phyloP scores from a whole-genome alignment of 75 land plant genomes.

The Sequoia sempervirens region DNA sequence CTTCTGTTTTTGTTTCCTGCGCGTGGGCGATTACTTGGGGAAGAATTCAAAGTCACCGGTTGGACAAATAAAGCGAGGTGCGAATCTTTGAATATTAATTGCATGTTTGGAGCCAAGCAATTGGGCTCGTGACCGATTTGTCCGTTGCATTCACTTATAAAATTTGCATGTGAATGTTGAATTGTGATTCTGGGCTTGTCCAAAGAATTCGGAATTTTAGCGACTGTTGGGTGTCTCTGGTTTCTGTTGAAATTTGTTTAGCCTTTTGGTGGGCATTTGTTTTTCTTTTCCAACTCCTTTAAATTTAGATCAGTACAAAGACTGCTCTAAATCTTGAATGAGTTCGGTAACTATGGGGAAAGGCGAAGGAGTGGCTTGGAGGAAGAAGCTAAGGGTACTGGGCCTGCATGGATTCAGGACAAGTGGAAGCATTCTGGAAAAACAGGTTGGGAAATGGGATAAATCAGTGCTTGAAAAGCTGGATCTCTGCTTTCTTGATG shows the following conservation, averaged over 20 bases:
- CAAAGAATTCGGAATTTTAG: neutral
- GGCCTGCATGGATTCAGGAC: conserved; percentile 97
- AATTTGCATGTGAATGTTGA: neutral
- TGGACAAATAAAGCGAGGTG: no score
- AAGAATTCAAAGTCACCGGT: no score
- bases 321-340: neutral
- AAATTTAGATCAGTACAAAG: neutral
- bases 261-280: neutral
- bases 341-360: neutral
- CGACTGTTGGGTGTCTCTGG: neutral
- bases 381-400: conserved; percentile 34
- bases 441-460: conserved; percentile 78
- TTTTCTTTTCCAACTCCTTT: neutral
- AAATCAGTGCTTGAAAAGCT: conserved; percentile 40
- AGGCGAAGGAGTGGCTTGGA: neutral
- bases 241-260: neutral
- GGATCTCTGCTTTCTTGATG: conserved; percentile 76
- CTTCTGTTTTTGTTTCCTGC: no score
- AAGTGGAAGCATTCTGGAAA: conserved; percentile 70
- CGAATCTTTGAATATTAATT: no score
- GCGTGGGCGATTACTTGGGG: no score
- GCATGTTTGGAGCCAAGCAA: no score
- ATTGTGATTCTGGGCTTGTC: neutral
- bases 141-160: neutral
- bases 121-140: no score